Evolutionary conservation across 116 monocot species (phyloP).

Genomic region (Cymodocea nodosa): DNA sequence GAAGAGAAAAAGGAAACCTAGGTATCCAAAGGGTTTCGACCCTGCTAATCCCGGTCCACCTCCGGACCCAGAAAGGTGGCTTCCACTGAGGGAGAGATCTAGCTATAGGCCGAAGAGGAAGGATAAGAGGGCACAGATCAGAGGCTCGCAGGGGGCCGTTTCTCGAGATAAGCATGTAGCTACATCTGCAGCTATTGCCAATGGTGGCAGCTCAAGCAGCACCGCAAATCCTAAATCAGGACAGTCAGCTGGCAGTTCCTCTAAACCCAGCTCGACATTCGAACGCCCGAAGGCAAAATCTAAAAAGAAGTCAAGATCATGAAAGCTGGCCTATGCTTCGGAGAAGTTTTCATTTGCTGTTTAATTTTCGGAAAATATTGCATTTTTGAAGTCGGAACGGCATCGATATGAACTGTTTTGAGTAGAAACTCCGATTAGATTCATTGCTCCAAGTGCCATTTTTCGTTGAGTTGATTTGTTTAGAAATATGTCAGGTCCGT

Average conservation of each 20-base stretch:
- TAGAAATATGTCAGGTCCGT: no score
- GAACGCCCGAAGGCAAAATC: constrained; percentile 43
- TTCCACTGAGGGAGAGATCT: constrained; percentile 85
- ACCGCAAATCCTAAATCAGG: constrained; percentile 24
- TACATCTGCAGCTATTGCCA: constrained; percentile 11
- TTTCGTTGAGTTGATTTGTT: no score
- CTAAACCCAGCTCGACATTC: constrained; percentile 23
- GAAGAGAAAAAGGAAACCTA: constrained; percentile 86
- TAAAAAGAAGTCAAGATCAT: constrained; percentile 71
- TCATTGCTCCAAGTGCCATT: no score
- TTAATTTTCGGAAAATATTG: no score
- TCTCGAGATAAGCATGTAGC: constrained; percentile 58
- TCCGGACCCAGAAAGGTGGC: constrained; percentile 93
- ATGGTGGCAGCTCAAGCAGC: constrained; percentile 1
- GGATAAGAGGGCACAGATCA: constrained; percentile 81
- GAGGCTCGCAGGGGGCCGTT: constrained; percentile 86
- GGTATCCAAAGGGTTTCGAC: constrained; percentile 90
- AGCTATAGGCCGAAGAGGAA: constrained; percentile 86
- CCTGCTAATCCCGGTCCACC: constrained; percentile 86
- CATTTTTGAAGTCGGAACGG: no score
- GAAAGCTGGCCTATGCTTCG: neutral
- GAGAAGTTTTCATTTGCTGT: no score
- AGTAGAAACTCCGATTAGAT: no score
- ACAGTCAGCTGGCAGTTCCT: constrained; percentile 12
- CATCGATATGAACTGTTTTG: no score